Evolutionary conservation across 2,329 filamentous ascomycete species (phyloP).

Genomic region (Botrytis cinerea): DNA sequence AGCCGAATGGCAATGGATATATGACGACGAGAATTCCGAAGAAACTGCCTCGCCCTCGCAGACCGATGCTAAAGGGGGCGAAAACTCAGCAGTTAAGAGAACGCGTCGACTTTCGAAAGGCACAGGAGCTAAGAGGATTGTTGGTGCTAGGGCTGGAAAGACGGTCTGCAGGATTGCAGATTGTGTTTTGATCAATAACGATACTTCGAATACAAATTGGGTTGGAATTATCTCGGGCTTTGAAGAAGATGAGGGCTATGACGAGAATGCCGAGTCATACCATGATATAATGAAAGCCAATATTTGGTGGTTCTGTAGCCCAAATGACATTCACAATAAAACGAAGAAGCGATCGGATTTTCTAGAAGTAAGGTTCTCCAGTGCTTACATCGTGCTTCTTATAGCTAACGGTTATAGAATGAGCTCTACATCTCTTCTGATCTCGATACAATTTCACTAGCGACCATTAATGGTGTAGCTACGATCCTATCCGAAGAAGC

Average conservation of each 20-base stretch:
- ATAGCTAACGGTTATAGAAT: constrained; percentile 55
- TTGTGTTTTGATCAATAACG: constrained; percentile 81
- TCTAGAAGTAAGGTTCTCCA: constrained; percentile 57
- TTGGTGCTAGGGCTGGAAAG: constrained; percentile 75
- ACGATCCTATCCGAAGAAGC: constrained; percentile 70
- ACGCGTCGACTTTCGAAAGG: constrained; percentile 31
- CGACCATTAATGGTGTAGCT: constrained; percentile 88
- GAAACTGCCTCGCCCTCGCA: constrained; percentile 4
- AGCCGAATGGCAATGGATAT: constrained; percentile 78
- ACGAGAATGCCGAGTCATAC: constrained; percentile 55
- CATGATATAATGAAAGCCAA: constrained; percentile 22
- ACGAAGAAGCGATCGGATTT: constrained; percentile 81
- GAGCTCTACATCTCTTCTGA: constrained; percentile 90
- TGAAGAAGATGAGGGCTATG: constrained; percentile 71
- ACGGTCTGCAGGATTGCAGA: constrained; percentile 85
- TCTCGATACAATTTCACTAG: constrained; percentile 83
- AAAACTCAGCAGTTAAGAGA: constrained; percentile 29
- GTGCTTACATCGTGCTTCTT: background rate
- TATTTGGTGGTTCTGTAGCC: constrained; percentile 92
- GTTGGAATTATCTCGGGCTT: constrained; percentile 88
- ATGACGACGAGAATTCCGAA: constrained; percentile 23
- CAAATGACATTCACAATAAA: constrained; percentile 83
- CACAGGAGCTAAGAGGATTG: constrained; percentile 53
- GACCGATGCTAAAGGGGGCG: constrained; percentile 9
- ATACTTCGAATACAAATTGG: constrained; percentile 86